Base-by-base conservation (phyloP, 2,329 filamentous ascomycete genomes). In the Penicillium sumatraense region DNA sequence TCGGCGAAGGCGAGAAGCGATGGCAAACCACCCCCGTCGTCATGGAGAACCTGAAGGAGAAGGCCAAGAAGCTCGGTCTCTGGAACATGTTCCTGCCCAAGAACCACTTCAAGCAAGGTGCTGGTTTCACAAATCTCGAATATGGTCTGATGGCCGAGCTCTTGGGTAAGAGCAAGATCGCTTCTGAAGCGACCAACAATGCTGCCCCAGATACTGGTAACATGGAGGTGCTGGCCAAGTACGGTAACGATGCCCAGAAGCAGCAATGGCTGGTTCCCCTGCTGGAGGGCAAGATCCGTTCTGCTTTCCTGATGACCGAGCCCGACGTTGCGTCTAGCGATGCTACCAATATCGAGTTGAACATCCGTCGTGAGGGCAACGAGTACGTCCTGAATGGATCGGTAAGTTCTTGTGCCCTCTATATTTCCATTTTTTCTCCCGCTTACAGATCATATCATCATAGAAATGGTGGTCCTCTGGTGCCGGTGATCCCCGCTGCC, bases 391-490 rank as follows among this genome's bases (percentile, higher is more conserved):
- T 99, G 51, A 97, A 98, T 71, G 95, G 95, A 54, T 84, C 86
- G 66, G 89, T 91, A 78, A 56, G 83, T 73, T 18, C 9, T n/a
- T 38, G 31, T 42, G 21, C n/a, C 7, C 31, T 20, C 44, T 2
- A 16, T 10, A 11, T 18, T 9, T 2, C 20, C 11, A 11, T 18
- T 9, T 11, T 10, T 24, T 16, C 10, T 7, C 27, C 16, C 27
- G 18, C 9, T 21, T 35, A 40, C 6, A 24, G 47, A 20, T 21
- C 3, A 11, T 56, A n/a, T 59, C 35, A 49, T 53, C 49, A n/a
- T 38, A 93, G 86, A 99, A 99, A 91, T 99, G 95, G 95, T 99
- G 95, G 95, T 96, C 91, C 24, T 96, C 91, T 61, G 95, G 95
- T 62, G 92, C 93, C 16, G 95, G 95, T 55, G 95, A 99, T 78